Base-by-base conservation (phyloP, 2,329 filamentous ascomycete genomes). In the Ceratocystis papillata region DNA sequence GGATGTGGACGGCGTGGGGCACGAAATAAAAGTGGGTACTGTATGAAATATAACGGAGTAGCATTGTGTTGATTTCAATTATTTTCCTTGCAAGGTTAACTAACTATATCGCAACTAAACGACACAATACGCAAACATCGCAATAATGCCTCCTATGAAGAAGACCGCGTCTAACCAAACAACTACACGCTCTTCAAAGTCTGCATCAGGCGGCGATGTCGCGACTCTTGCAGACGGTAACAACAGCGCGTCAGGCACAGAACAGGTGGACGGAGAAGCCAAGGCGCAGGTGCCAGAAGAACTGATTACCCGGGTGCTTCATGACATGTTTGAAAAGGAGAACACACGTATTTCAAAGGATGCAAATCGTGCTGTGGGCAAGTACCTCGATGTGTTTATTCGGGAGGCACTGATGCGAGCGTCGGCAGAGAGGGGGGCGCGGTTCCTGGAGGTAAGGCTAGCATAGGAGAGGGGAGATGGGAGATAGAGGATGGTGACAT, bases 321-420 rank as follows among this genome's bases (percentile, higher is more conserved):
- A 95, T 73, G 85, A 92, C 71, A 85, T 88, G 73, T 96, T 96
- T 72, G 80, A 87, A 70, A 80, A 82, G 68, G 82, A 87, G 62
- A 81, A 82, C 66, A 92, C 88, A 28, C 81, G 87, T 70, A 85
- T 96, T 69, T 86, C 86, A 6, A 86, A 84, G 71, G 88, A 91
- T 72, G 90, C 90, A 3, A 89, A 92, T 73, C 81, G 78, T 5
- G 83, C 91, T 1, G 82, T 92, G 67, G 87, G 85, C 15, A 90
- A 87, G 76, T 97, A 97, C 74, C 82, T 96, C 75, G 90, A 96
- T 75, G 84, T 93, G 0, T 97, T 96, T 76, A 88, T 96, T 64
- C 82, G 88, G 69, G 93, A 97, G 77, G 90, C 90, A 0, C 85
- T 97, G 73, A 90, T 90, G 17, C 78, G 93, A 72, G 86, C 89